phyloP scores from a whole-genome alignment of 2,329 filamentous ascomycete species.

The Neofusicoccum parvum region DNA sequence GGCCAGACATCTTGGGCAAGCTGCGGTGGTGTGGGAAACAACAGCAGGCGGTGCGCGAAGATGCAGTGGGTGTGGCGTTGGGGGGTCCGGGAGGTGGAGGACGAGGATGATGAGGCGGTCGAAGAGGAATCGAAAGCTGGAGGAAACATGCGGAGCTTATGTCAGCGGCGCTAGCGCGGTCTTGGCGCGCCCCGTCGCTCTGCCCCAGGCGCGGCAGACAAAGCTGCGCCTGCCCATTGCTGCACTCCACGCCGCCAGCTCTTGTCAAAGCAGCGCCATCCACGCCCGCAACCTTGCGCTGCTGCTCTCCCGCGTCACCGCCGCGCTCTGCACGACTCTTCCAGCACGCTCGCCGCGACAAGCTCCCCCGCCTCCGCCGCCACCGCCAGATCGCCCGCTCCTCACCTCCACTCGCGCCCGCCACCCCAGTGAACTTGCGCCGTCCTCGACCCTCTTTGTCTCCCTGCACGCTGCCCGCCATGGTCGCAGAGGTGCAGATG shows the following conservation, averaged over 20 bases:
- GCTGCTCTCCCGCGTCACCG: neutral
- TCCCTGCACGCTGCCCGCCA: slow-evolving; percentile 41
- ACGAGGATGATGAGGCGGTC: slow-evolving; percentile 5
- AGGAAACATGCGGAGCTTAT: slow-evolving; percentile 4
- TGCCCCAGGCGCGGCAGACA: slow-evolving; percentile 13
- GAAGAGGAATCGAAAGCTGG: slow-evolving; percentile 14
- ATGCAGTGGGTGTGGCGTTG: slow-evolving; percentile 19
- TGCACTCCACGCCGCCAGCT: slow-evolving; percentile 13
- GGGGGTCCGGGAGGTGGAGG: slow-evolving; percentile 4
- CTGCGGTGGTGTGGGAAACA: neutral
- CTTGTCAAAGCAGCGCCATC: slow-evolving; percentile 10
- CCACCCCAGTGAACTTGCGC: slow-evolving; percentile 12
- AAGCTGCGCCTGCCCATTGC: slow-evolving; percentile 9
- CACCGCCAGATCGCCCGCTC: neutral
- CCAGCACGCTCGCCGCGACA: neutral
- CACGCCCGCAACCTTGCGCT: neutral
- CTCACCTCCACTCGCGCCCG: slow-evolving; percentile 8
- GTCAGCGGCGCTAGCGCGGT: neutral
- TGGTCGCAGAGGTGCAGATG: slow-evolving; percentile 76
- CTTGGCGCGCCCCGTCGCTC: neutral
- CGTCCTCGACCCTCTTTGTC: slow-evolving; percentile 21
- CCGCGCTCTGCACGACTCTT: neutral
- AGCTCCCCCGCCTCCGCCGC: neutral
- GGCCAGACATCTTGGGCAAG: slow-evolving; percentile 74
- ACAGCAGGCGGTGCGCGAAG: slow-evolving; percentile 19